Evolutionary conservation across 2,329 filamentous ascomycete species (phyloP).

Genomic region (Ascochyta clinopodiicola): DNA sequence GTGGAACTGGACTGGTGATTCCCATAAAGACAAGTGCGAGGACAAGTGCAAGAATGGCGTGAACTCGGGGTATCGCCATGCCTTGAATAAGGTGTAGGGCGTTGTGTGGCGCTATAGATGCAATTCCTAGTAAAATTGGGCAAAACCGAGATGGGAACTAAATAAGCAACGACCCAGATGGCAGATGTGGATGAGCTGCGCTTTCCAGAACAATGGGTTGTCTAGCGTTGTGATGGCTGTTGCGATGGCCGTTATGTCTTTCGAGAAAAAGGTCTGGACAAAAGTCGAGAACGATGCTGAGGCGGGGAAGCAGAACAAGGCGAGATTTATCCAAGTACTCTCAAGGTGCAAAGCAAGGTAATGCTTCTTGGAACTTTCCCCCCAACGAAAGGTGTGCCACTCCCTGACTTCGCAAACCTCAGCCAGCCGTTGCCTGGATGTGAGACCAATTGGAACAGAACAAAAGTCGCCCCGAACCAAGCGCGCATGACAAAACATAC

Average conservation of each 20-base stretch:
- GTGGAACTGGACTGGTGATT: not conserved
- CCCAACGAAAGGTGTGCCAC: not conserved
- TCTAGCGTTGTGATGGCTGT: not conserved
- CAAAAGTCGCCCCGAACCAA: not conserved
- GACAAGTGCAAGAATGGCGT: not conserved
- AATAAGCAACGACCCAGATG: not conserved
- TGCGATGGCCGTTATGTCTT: no score
- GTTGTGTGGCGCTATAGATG: not conserved
- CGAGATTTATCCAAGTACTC: not conserved
- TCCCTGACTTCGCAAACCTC: constrained; percentile 3
- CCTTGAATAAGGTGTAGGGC: not conserved
- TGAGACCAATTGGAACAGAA: not conserved
- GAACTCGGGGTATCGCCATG: not conserved
- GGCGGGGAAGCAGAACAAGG: not conserved
- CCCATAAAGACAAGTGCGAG: not conserved
- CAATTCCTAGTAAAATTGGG: not conserved
- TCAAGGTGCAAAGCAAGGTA: not conserved
- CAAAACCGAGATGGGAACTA: not conserved
- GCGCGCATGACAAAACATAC: not conserved
- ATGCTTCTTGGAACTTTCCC: not conserved
- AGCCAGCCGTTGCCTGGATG: not conserved
- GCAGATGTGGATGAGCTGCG: not conserved
- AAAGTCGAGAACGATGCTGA: not conserved
- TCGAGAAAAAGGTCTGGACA: not conserved
- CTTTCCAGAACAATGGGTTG: not conserved